phyloP scores from a whole-genome alignment of 2,329 filamentous ascomycete genomes.

The Aspergillus quadrilineatus region DNA sequence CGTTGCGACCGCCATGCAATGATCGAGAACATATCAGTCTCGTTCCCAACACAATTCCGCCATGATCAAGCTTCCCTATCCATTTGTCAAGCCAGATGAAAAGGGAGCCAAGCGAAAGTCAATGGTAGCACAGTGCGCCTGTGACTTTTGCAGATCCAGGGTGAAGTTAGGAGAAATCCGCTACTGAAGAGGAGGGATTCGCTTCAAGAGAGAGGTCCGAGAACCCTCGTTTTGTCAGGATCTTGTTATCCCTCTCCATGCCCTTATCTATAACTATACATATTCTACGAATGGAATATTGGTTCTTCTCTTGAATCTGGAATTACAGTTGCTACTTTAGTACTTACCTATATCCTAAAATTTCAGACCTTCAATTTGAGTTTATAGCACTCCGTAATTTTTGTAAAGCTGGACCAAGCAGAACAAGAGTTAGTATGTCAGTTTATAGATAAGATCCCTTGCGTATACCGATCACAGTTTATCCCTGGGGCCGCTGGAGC shows the following conservation, averaged over 20 bases:
- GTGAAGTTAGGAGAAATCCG: too few species aligned
- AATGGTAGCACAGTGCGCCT: too few species aligned
- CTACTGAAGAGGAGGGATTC: background rate
- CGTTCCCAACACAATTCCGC: background rate
- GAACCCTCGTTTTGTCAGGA: background rate
- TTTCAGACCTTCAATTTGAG: too few species aligned
- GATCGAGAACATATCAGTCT: background rate
- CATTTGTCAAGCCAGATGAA: background rate
- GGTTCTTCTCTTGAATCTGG: background rate
- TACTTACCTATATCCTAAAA: too few species aligned
- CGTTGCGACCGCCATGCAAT: background rate
- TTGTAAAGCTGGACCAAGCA: too few species aligned
- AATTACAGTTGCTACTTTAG: too few species aligned
- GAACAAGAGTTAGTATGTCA: too few species aligned
- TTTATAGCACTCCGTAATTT: too few species aligned
- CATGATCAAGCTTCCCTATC: background rate
- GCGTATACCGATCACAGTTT: too few species aligned
- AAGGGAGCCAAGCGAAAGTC: background rate
- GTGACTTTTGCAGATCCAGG: too few species aligned
- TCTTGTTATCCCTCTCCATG: background rate
- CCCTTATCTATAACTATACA: background rate
- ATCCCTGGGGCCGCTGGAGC: too few species aligned
- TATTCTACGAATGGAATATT: background rate
- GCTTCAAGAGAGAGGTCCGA: background rate
- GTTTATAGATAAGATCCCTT: too few species aligned